Base-by-base conservation (phyloP, 495 filamentous ascomycete species). In the Trichoderma gamsii region DNA sequence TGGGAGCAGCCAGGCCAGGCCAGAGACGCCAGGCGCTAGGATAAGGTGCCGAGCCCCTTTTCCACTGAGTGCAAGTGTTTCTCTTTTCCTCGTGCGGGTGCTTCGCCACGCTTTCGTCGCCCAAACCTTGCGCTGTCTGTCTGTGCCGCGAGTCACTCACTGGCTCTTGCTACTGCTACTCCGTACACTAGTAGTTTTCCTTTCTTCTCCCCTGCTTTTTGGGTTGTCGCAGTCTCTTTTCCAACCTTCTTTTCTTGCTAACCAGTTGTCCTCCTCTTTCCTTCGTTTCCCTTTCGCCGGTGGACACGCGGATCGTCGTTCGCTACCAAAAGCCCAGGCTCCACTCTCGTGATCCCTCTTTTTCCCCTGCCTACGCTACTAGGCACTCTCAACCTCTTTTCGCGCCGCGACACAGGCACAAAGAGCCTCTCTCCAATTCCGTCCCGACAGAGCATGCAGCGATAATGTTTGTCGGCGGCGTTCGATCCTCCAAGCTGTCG, bases 391-490 rank as follows among this genome's bases (percentile, higher is more conserved):
- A 29, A 41, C 41, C 27, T 65, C 41, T 16, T 65, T 65, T 44
- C n/a, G 32, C 41, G 32, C 9, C 56, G 15, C 23, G 56, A 29
- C 8, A 11, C 56, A 21, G n/a, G 12, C 56, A 61, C 27, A 61
- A 23, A 16, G 21, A n/a, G 63, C 32, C 29, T 46, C 18, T 32
- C 3, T 12, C 5, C 25, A 5, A 12, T 12, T 13, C 1, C 7
- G 29, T 4, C 11, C 11, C 23, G 41, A 7, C 63, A 43, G 63
- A 65, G 63, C 25, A 65, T 46, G 35, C 43, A 21, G 25, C 43
- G n/a, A 51, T 51, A 41, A 66, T 66, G 65, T 46, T 66, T 13
- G 15, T 66, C 65, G 65, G 65, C 23, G 38, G 41, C 12, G 29
- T 46, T 51, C 65, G 65, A 41, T 46, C 65, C n/a, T 46, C 27